These are phyloP conservation scores for Choiromyces venosus DNA, from an alignment of 495 filamentous ascomycete species.

Conservation along the genomic window DNA sequence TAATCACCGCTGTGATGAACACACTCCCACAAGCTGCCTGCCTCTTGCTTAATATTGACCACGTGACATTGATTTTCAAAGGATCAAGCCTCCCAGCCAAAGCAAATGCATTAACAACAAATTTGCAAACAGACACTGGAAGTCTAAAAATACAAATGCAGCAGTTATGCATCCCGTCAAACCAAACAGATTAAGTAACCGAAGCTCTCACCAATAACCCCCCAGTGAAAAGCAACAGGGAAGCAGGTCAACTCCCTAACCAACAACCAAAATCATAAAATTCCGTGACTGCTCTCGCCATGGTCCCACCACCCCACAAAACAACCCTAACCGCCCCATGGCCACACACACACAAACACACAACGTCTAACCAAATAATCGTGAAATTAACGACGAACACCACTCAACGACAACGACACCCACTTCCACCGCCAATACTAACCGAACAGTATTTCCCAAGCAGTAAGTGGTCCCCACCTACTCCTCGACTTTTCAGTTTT, in stretches of 20 bases:
- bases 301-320: slow-evolving; percentile 11
- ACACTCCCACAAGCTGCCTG: not conserved
- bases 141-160: not conserved
- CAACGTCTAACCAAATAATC: not conserved
- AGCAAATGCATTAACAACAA: not conserved
- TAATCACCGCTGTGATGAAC: not conserved
- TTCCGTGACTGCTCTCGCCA: not conserved
- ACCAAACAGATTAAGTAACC: not conserved
- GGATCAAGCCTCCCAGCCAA: not conserved
- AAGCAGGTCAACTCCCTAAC: not conserved
- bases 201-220: not conserved
- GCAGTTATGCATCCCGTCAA: not conserved
- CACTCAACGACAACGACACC: slow-evolving; percentile 22
- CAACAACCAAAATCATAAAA: not conserved
- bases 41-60: not conserved
- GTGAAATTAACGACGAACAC: slow-evolving; percentile 2
- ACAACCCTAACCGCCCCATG: slow-evolving; percentile 9
- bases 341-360: not conserved
- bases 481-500: not conserved
- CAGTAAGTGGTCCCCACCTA: slow-evolving; percentile 18
- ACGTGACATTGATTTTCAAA: not conserved
- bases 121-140: not conserved
- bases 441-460: slow-evolving; percentile 3
- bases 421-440: slow-evolving; percentile 6
- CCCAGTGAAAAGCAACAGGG: not conserved